Evolutionary conservation across 192 early-diverging fungal species (phyloP), one percentile per base, ranked within the genome.

Genomic region (Spizellomyces sp.): DNA sequence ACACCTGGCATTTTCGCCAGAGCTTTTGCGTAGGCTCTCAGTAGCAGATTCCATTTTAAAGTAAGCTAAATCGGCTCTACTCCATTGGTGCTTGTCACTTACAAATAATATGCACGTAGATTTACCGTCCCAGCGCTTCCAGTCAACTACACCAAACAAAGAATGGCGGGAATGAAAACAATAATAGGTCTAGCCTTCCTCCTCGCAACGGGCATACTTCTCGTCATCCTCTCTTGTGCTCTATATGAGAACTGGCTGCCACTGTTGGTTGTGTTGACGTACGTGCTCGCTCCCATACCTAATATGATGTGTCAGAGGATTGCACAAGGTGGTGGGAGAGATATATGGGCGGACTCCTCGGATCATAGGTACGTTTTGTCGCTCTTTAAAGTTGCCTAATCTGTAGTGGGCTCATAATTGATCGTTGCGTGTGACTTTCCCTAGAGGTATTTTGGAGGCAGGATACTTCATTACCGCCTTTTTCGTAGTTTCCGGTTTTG

Each of bases 241-340:
- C 81, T 97, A 66, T 94, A 92, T 83, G 87, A 93, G 75, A 97
- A 95, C 77, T 99, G 96, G 96, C 92, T 93, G 86, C 94, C 95
- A 15, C 81, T 99, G 48, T 86, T 95, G 48, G 95, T 97, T 48
- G 95, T 95, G 8, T 90, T 95, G 27, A 96, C 91, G 15, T 99
- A 94, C 77, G 85, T 94, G 19, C 62, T 99, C 69, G 95, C 96
- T 17, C 95, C 95, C 9, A 45, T 96, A 45, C 96, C 96, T 0
- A 99, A 99, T 75, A 89, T 88, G 50, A 70, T 99, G 22, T 93
- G 89, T 75, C 88, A 90, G 58, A 82, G 89, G 45, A 88, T 90
- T 58, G 85, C 90, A 41, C 81, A 84, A 27, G 83, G 84, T 10
- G 82, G 89, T 45, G 63, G 66, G 21, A 42, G 69, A 22, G 73